Percentiles rank a stretch among this genome's conserved stretches.
Evolutionary conservation across 495 filamentous ascomycete genomes (phyloP).

Genomic region (Neurospora terricola): DNA sequence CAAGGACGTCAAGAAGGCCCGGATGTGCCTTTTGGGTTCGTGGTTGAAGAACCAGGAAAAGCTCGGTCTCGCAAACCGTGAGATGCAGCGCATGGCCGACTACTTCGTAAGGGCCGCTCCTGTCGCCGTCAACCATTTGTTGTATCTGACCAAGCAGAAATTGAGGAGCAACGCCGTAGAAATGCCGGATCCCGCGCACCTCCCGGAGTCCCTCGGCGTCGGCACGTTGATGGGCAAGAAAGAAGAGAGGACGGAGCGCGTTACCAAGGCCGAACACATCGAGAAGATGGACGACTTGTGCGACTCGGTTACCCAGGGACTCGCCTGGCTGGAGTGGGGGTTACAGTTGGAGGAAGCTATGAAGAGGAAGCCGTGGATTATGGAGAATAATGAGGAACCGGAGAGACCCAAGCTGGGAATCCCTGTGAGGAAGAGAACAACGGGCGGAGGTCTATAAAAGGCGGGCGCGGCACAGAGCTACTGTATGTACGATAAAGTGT

Average conservation of each 20-base stretch:
- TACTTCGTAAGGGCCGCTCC: neutral
- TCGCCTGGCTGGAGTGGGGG: slow-evolving; percentile 82
- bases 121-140: neutral
- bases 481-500: neutral
- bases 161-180: neutral
- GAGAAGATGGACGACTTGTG: slow-evolving; percentile 68
- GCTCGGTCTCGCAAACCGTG: neutral
- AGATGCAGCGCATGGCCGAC: neutral
- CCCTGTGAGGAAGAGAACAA: neutral
- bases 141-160: neutral
- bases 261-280: neutral
- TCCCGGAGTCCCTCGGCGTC: neutral
- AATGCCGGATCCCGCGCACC: neutral
- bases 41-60: neutral
- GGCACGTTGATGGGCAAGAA: neutral
- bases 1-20: slow-evolving; percentile 16
- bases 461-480: neutral
- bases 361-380: slow-evolving; percentile 17
- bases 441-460: neutral
- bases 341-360: slow-evolving; percentile 46
- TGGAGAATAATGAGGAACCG: slow-evolving; percentile 1
- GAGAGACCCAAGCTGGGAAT: neutral
- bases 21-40: slow-evolving; percentile 16
- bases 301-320: slow-evolving; percentile 78
- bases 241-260: neutral